These are phyloP conservation scores for Cadophora malorum DNA, from an alignment of 2,329 filamentous ascomycete genomes.

Conservation along the genomic window DNA sequence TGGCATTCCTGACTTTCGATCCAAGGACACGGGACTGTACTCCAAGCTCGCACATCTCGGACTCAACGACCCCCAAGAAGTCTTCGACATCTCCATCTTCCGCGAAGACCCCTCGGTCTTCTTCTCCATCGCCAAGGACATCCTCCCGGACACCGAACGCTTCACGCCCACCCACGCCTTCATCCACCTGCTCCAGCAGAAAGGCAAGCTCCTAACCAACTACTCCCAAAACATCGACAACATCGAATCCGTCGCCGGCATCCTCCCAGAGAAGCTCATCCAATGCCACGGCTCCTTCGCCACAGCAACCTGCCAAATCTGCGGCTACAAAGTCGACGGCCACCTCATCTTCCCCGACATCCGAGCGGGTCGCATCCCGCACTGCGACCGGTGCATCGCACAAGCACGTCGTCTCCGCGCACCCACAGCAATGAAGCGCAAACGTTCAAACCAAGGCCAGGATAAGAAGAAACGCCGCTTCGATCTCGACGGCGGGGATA, in stretches of 20 bases:
- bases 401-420: constrained; percentile 57
- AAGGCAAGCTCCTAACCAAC: constrained; percentile 90
- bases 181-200: constrained; percentile 85
- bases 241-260: constrained; percentile 85
- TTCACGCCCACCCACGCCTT: constrained; percentile 95
- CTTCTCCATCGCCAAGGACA: constrained; percentile 89
- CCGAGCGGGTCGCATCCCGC: constrained; percentile 75
- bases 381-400: constrained; percentile 74
- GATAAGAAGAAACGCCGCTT: constrained; percentile 50
- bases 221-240: constrained; percentile 99
- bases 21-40: constrained; percentile 91
- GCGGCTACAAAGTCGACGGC: constrained; percentile 74
- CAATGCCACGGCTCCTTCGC: constrained; percentile 98
- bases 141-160: constrained; percentile 78
- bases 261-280: constrained; percentile 80
- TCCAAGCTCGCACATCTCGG: constrained; percentile 81
- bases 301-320: constrained; percentile 87
- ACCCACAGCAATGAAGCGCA: constrained; percentile 60
- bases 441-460: constrained; percentile 59
- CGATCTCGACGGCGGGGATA: constrained; percentile 35
- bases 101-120: constrained; percentile 86
- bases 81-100: constrained; percentile 91
- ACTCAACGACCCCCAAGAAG: constrained; percentile 82
- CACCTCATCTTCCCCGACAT: constrained; percentile 82
- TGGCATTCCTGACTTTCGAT: constrained; percentile 96